Evolutionary conservation across 352 stramenopile species (phyloP), one percentile per base, ranked within the genome.

Genomic region (Phytophthora ramorum): DNA sequence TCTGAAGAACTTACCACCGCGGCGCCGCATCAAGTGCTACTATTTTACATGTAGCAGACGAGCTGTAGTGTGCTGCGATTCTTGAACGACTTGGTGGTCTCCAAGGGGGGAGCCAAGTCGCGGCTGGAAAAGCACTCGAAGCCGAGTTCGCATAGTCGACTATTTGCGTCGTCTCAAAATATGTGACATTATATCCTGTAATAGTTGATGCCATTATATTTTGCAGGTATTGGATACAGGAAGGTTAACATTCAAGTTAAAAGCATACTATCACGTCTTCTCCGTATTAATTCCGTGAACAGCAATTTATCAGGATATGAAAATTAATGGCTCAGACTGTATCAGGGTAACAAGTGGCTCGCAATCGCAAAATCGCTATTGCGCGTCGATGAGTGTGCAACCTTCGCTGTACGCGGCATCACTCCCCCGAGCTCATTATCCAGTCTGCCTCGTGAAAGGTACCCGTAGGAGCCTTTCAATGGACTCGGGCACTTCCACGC

Each of bases 351-450:
- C n/a, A n/a, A n/a, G 24, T 28, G 24, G 24, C 24, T 28, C 24
- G 24, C 24, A 28, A 28, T 28, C 24, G 24, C 24, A 28, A 28
- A 28, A 37, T 59, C 51, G 9, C 35, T 32, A 59, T 59, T 59
- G 38, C 38, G 51, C 51, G 45, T 52, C 10, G 14, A 55, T 55
- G 28, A 34, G 28, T 34, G 28, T 34, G 24, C 24, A 28, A 28
- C 24, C 24, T 28, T 28, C 24, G 24, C n/a, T n/a, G n/a, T n/a
- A n/a, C n/a, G n/a, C n/a, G n/a, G n/a, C n/a, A 28, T 37, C 32
- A 37, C 9, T n/a, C 4, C 10, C 35, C 8, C 2, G 9, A 41
- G 35, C 37, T 52, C 57, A 65, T 65, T 65, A 46, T 57, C 37
- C 35, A 37, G 57, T 58, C 55, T 28, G 17, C 57, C 50, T 57